Evolutionary conservation across 164 flowering plant species (phyloP).

Genomic region (Magnolia changhungtana): DNA sequence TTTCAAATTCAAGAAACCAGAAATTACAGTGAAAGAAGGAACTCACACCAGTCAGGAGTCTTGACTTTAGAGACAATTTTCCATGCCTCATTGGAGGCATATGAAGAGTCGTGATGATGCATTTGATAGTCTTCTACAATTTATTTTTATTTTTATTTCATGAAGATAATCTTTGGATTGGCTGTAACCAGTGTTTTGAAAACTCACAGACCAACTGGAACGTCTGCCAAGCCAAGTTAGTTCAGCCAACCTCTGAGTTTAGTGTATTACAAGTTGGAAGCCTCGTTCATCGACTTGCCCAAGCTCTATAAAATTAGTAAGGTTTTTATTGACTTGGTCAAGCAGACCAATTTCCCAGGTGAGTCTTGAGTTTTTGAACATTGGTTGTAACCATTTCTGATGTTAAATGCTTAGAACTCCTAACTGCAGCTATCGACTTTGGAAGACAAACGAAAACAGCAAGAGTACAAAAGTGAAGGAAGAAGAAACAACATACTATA

Average conservation of each 20-base stretch:
- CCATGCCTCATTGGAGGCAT: too few relatives aligned
- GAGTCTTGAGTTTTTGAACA: background rate
- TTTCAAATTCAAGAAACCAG: too few relatives aligned
- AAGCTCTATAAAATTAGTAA: background rate
- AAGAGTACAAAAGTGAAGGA: background rate
- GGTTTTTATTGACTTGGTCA: background rate
- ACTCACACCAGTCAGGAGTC: too few relatives aligned
- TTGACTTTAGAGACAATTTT: too few relatives aligned
- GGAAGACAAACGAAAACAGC: background rate
- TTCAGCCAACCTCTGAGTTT: background rate
- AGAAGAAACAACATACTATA: slow-evolving; percentile 5
- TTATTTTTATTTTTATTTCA: too few relatives aligned
- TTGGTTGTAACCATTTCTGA: background rate
- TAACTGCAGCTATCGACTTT: background rate
- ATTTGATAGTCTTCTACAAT: too few relatives aligned
- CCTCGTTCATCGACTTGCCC: background rate
- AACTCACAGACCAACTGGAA: background rate
- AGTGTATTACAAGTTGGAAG: background rate
- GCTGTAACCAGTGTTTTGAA: background rate
- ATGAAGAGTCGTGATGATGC: too few relatives aligned
- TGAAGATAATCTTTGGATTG: background rate
- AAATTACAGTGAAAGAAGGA: too few relatives aligned
- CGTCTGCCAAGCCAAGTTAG: background rate
- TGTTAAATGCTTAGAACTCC: background rate
- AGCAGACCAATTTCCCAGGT: background rate